Base-by-base conservation (phyloP, 2,329 filamentous ascomycete genomes). In the Epichloe hybrida region DNA sequence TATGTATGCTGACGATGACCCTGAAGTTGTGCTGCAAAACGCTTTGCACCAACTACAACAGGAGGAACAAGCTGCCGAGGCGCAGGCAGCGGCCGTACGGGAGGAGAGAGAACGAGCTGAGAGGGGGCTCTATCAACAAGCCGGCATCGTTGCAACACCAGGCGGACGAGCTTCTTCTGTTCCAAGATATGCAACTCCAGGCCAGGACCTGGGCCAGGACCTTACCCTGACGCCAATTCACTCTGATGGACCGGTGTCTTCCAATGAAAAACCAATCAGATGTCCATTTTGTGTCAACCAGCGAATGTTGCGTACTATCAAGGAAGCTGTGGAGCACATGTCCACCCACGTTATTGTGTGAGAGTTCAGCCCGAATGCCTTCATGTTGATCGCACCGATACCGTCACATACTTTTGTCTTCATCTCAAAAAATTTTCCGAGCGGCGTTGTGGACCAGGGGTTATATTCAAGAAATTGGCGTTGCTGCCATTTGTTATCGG, bases 261-360 rank as follows among this genome's bases (percentile, higher is more conserved):
- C 64, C 5, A 66, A 68, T 35, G 74, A 80, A 37, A 63, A 70
- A 20, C 75, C 77, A 2, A 61, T 79, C 31, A 69, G 77, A 17
- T 81, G 78, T 55, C 78, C 78, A 1, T 81, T 79, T 56, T 81
- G 78, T 54, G 71, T 81, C 37, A 81, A 81, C 56, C 74, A 79
- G 57, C 70, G 78, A 5, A 79, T 81, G 76, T 68, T 81, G 48
- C 69, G 77, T 17, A 76, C 71, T 1, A 77, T 81, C 44, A 80
- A 78, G 62, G 78, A 81, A 60, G 76, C 78, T 4, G 77, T 81
- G 3, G 78, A 81, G 61, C 78, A 81, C 58, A 68, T 81, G 70
- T 77, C 77, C 11, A 80, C 76, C 2, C 78, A 81, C 53, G 78
- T 81, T 4, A 72, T 80, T 13, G 75, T 81, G 17, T 76, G 61